Conservation (phyloP, 768 basidiomycete genomes). For the Glaciozyma martinii region DNA sequence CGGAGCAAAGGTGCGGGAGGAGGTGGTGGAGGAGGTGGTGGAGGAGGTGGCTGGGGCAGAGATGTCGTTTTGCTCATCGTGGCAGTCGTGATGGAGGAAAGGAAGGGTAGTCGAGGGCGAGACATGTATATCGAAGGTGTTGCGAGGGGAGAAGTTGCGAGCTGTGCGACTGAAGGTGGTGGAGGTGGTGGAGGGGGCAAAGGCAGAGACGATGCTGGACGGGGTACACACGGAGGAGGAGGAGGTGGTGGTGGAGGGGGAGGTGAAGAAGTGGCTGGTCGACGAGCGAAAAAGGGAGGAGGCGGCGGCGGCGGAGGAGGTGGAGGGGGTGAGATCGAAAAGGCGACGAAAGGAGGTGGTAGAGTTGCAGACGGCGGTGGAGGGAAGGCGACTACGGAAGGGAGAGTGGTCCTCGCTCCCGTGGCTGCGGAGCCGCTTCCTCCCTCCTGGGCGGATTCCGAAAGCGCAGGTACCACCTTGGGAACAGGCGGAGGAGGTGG, state of each 20-base stretch:
- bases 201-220: neutral
- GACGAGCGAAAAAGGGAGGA: neutral
- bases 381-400: neutral
- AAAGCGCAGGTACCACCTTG: conserved; percentile 20
- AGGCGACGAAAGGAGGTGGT: neutral
- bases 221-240: neutral
- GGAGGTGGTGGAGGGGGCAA: conserved; percentile 1
- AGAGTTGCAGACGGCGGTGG: neutral
- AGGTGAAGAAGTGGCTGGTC: neutral
- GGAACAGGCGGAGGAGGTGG: conserved; percentile 30
- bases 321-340: neutral
- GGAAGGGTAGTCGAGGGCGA: no score
- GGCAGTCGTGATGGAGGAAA: no score
- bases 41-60: conserved; percentile 25
- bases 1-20: neutral
- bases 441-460: no score
- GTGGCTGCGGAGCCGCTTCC: no score
- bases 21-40: conserved; percentile 37
- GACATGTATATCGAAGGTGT: no score
- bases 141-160: no score
- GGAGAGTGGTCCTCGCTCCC: conserved; percentile 18
- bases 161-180: neutral
- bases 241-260: neutral
- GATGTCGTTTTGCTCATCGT: neutral
- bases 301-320: neutral